Evolutionary conservation across 2,329 filamentous ascomycete genomes (phyloP).

Genomic region (Fusarium temperatum): DNA sequence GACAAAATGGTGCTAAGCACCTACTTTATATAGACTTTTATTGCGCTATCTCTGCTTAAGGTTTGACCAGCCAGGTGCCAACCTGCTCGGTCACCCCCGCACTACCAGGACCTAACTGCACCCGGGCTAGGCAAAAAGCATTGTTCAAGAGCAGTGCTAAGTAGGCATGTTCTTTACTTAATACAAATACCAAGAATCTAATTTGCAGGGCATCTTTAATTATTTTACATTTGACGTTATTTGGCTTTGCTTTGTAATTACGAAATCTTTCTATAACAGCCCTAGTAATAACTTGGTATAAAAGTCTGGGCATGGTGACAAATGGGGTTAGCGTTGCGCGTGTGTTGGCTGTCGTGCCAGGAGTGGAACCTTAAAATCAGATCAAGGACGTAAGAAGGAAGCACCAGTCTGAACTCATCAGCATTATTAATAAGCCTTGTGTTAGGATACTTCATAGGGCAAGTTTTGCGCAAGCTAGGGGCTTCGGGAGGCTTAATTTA

Average conservation of each 20-base stretch:
- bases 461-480: background rate
- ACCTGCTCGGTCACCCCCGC: no score
- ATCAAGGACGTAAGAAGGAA: accelerated
- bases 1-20: background rate
- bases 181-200: no score
- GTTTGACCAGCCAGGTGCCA: background rate
- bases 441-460: accelerated
- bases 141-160: no score
- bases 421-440: accelerated
- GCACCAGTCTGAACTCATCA: no score
- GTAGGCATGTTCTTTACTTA: no score
- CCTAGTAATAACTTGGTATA: background rate
- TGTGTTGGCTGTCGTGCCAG: background rate
- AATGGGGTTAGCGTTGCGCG: background rate
- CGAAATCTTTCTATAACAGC: background rate
- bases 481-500: accelerated
- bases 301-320: background rate
- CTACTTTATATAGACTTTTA: background rate
- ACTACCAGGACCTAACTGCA: no score
- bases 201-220: no score
- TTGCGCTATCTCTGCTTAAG: background rate
- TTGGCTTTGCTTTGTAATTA: background rate
- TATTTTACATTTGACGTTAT: accelerated
- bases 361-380: background rate
- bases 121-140: no score